Conservation (phyloP, 495 filamentous ascomycete genomes). For the Tirmania nivea region DNA sequence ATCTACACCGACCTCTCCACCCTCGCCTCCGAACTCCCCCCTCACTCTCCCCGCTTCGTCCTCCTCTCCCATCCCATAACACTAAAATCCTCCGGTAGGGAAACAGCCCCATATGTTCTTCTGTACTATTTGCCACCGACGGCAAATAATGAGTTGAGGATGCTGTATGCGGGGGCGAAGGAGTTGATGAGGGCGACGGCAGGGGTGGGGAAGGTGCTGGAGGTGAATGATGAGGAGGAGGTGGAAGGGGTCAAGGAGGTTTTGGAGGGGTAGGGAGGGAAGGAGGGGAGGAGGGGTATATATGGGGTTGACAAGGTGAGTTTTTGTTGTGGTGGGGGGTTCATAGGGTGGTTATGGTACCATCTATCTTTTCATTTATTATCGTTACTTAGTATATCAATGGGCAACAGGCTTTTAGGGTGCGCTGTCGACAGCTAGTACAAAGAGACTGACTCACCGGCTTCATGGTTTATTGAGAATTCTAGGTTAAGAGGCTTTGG, state of each 20-base stretch:
- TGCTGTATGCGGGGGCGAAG: constrained; percentile 89
- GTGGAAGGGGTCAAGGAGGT: background rate
- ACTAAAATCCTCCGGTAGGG: constrained; percentile 26
- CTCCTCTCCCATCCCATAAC: constrained; percentile 5
- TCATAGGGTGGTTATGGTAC: too few relatives aligned
- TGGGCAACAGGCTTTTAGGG: too few relatives aligned
- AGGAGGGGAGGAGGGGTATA: too few relatives aligned
- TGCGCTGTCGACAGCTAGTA: too few relatives aligned
- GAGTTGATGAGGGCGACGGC: constrained; percentile 82
- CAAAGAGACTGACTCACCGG: too few relatives aligned
- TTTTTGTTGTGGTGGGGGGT: too few relatives aligned
- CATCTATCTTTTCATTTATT: too few relatives aligned
- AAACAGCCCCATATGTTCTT: constrained; percentile 68
- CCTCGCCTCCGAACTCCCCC: constrained; percentile 15
- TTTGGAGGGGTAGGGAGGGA: too few relatives aligned
- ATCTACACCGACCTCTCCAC: background rate
- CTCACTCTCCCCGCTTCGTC: constrained; percentile 11
- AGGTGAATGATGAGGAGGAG: constrained; percentile 10
- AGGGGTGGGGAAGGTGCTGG: constrained; percentile 31
- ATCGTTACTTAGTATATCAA: too few relatives aligned
- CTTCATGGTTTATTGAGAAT: too few relatives aligned
- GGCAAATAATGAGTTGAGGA: constrained; percentile 59
- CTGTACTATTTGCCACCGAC: constrained; percentile 82
- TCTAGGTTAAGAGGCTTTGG: too few relatives aligned
- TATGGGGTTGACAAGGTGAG: too few relatives aligned